Base-by-base conservation (phyloP, 306 rosid genomes). In the Cucurbita argyrosperma region DNA sequence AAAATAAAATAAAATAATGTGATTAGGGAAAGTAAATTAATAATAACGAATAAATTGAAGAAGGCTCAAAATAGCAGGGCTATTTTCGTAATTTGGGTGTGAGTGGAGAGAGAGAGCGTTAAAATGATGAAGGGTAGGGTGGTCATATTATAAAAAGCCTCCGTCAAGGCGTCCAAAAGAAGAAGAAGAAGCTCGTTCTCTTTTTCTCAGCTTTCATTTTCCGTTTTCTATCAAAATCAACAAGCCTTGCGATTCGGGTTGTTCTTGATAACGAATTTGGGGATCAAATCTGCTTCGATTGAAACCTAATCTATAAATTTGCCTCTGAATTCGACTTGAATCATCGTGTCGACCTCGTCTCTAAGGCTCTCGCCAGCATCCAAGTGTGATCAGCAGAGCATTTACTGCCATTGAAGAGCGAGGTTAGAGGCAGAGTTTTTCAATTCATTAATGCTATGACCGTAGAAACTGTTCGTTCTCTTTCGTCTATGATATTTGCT, bases 361-460 rank as follows among this genome's bases (percentile, higher is more conserved):
- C 35, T 30, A 30, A 30, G 35, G 35, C 35, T 30, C 37, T 23
- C 55, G 47, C 73, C 73, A 67, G 54, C 73, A 21, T 67, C 56
- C 56, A 46, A 23, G 74, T 68, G 57, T 70, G 59, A 73, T 73
- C 40, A 39, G 21, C 76, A 11, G 19, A 73, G 76, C 66, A 53
- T 54, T 73, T 73, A 73, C 53, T 62, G 52, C 78, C 78, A 75
- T 75, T 62, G 62, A 75, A 75, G 78, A 40, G 35, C 47, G 49
- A 64, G 76, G 68, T 79, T 57, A 2, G 81, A 85, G 89, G 86
- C 81, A 72, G 42, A 39, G 76, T 23, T 73, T 73, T 55, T 23
- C 55, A 21, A 46, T 68, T 68, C 40, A 47, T 68, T 23, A 47
- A 68, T 46, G 47, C 35, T 8, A 61, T 54, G 65, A 55, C 76